These are phyloP conservation scores for Lasiodiplodia gonubiensis DNA, from an alignment of 2,329 filamentous ascomycete genomes.

Conservation along the genomic window DNA sequence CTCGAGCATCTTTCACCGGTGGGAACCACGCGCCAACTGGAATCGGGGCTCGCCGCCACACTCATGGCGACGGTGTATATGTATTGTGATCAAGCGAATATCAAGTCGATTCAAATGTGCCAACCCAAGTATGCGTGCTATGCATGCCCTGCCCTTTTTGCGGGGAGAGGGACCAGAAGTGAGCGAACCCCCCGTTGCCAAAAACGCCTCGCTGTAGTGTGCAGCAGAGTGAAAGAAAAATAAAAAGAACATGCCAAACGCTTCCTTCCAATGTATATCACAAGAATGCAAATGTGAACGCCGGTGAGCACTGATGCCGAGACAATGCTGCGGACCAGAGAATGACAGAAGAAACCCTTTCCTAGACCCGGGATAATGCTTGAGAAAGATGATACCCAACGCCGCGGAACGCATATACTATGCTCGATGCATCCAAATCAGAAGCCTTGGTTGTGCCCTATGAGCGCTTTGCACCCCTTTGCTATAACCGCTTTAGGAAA, in stretches of 20 bases:
- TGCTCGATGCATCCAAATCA: slow-evolving; percentile 16
- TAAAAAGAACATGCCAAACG: neutral
- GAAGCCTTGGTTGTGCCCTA: slow-evolving; percentile 3
- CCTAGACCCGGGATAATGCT: slow-evolving; percentile 12
- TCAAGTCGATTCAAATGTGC: slow-evolving; percentile 1
- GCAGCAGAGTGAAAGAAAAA: slow-evolving; percentile 12
- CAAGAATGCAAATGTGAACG: slow-evolving; percentile 25
- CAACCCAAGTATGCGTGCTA: slow-evolving; percentile 19
- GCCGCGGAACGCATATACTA: slow-evolving; percentile 19
- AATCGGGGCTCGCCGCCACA: neutral
- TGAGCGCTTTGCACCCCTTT: slow-evolving; percentile 1
- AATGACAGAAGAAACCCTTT: neutral
- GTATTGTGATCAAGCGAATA: neutral
- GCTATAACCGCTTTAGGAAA: slow-evolving; percentile 21
- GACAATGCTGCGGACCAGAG: neutral
- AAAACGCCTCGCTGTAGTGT: slow-evolving; percentile 26
- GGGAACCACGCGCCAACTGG: neutral
- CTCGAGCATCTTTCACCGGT: neutral
- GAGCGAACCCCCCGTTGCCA: slow-evolving; percentile 23
- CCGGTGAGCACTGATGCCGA: slow-evolving; percentile 10
- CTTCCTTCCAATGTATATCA: slow-evolving; percentile 22
- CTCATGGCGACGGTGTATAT: slow-evolving; percentile 5
- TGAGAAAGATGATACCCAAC: slow-evolving; percentile 22
- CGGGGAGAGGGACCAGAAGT: slow-evolving; percentile 8
- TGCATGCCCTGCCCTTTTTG: slow-evolving; percentile 23